phyloP scores from a whole-genome alignment of 2,329 filamentous ascomycete genomes.

The Didymella exigua region DNA sequence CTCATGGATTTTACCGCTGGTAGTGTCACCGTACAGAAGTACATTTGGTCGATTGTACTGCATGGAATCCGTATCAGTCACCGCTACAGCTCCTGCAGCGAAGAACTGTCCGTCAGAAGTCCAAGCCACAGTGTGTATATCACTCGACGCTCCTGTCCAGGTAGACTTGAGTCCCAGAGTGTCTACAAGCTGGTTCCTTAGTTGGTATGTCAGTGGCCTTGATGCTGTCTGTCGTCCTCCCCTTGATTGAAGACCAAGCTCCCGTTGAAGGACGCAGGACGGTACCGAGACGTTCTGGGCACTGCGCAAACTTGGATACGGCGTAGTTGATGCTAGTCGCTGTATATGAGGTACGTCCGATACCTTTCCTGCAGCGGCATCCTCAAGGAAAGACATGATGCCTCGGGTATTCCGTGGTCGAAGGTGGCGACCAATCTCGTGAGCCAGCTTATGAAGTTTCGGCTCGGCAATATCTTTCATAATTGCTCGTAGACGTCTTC shows the following conservation, averaged over 20 bases:
- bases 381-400: constrained; percentile 40
- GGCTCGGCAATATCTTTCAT: constrained; percentile 32
- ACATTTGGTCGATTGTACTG: constrained; percentile 66
- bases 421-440: constrained; percentile 22
- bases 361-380: constrained; percentile 33
- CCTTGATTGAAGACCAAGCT: constrained; percentile 37
- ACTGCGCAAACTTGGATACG: constrained; percentile 22
- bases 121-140: constrained; percentile 64
- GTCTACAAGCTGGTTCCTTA: constrained; percentile 42
- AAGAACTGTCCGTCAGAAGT: constrained; percentile 60
- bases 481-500: constrained; percentile 30
- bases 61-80: constrained; percentile 61
- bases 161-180: constrained; percentile 52
- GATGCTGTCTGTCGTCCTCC: constrained; percentile 36
- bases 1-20: constrained; percentile 54
- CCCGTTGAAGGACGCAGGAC: constrained; percentile 39
- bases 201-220: constrained; percentile 28
- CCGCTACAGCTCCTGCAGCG: constrained; percentile 62
- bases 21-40: constrained; percentile 58
- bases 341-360: constrained; percentile 31
- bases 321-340: constrained; percentile 32
- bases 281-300: constrained; percentile 22
- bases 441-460: constrained; percentile 25
- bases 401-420: constrained; percentile 26
- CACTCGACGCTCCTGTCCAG: constrained; percentile 64